Percentiles rank a stretch among this genome's conserved stretches.
phyloP scores from a whole-genome alignment of 345 rosid genomes.

The Sisymbrium altissimum region DNA sequence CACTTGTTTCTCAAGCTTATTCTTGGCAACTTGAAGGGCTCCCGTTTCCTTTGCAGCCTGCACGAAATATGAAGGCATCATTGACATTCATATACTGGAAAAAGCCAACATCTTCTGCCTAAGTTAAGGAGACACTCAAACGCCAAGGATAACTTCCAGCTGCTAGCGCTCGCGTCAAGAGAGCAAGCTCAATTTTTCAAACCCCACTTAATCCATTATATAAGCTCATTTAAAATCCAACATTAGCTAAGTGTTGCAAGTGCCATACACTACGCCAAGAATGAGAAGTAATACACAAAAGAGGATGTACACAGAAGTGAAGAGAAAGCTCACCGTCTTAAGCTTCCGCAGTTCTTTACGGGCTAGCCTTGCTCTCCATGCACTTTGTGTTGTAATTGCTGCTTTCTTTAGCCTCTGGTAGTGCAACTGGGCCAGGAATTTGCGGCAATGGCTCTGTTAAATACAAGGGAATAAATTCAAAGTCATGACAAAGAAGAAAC shows the following conservation, averaged over 20 bases:
- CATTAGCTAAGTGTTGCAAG: background rate
- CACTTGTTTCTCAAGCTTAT: slow-evolving; percentile 84
- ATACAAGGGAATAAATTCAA: slow-evolving; percentile 25
- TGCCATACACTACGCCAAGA: slow-evolving; percentile 1
- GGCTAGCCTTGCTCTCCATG: slow-evolving; percentile 90
- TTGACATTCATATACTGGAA: background rate
- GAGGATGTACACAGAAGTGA: slow-evolving; percentile 16
- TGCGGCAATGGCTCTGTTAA: slow-evolving; percentile 82
- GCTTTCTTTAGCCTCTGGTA: slow-evolving; percentile 70
- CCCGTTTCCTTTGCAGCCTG: slow-evolving; percentile 98
- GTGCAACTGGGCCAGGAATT: slow-evolving; percentile 57
- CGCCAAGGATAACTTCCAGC: background rate
- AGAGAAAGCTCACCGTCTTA: slow-evolving; percentile 64
- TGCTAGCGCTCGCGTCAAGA: background rate
- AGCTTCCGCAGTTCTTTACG: slow-evolving; percentile 80
- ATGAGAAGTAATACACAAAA: background rate
- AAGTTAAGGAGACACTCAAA: slow-evolving; percentile 5
- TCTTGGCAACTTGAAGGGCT: slow-evolving; percentile 95
- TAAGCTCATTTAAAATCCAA: slow-evolving; percentile 1
- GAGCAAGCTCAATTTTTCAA: background rate
- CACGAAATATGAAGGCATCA: slow-evolving; percentile 22
- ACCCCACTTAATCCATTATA: background rate
- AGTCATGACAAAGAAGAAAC: background rate
- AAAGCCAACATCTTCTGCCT: slow-evolving; percentile 9
- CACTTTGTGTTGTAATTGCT: slow-evolving; percentile 71